Conservation (phyloP, 345 rosid species). For the Linum tenue region DNA sequence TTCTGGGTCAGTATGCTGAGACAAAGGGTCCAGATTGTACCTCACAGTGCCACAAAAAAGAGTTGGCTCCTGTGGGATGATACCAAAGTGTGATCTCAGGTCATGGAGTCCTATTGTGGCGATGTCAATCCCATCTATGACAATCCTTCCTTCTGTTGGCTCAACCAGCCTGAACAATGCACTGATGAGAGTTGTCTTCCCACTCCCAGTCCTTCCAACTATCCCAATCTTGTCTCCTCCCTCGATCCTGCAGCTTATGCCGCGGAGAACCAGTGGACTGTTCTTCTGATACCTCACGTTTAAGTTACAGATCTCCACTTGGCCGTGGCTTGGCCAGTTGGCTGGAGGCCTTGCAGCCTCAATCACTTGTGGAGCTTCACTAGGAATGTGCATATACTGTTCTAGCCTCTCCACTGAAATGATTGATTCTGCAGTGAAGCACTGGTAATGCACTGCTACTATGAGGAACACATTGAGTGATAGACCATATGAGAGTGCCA, state of each 20-base stretch:
- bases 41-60: not conserved
- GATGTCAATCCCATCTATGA: not conserved
- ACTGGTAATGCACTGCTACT: conserved; percentile 6
- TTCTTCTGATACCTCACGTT: not conserved
- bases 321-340: conserved; percentile 16
- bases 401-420: conserved; percentile 16
- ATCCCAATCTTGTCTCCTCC: not conserved
- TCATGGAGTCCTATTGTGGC: not conserved
- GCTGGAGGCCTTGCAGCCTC: conserved; percentile 9
- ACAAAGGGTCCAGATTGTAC: not conserved
- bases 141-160: not conserved
- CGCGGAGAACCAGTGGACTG: not conserved
- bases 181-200: no score
- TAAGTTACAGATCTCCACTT: conserved; percentile 14
- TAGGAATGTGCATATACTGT: not conserved
- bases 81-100: not conserved
- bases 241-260: not conserved
- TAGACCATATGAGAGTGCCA: conserved; percentile 8
- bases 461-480: conserved; percentile 8
- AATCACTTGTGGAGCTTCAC: conserved; percentile 20
- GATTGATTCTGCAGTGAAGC: conserved; percentile 11
- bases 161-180: not conserved
- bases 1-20: not conserved
- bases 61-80: not conserved
- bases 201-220: no score